phyloP scores from a whole-genome alignment of 345 rosid species.

The Populus alba region DNA sequence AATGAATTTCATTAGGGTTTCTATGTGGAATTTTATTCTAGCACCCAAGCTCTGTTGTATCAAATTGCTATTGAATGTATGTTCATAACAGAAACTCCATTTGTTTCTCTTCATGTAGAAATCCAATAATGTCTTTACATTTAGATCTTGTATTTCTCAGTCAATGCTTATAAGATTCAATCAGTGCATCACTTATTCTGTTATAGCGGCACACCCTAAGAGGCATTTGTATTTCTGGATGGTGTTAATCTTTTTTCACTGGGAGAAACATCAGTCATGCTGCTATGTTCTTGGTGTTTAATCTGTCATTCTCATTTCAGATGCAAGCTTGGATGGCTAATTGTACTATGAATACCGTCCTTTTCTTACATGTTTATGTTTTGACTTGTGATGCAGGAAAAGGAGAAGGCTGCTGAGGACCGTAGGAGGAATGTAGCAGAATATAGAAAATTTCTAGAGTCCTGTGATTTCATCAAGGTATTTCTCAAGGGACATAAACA shows the following conservation, averaged over 20 bases:
- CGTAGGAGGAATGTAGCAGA: conserved; percentile 60
- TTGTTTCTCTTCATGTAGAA: no score
- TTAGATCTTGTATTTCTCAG: no score
- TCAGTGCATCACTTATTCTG: no score
- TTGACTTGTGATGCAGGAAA: conserved; percentile 53
- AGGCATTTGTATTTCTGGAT: no score
- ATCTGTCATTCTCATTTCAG: not conserved
- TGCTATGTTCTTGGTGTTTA: not conserved
- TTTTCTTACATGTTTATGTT: not conserved
- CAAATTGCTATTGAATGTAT: no score
- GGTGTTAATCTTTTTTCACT: not conserved
- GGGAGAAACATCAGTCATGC: not conserved
- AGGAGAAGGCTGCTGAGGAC: conserved; percentile 80
- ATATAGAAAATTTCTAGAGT: conserved; percentile 67
- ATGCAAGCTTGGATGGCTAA: not conserved
- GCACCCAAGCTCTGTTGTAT: no score
- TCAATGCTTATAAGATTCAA: no score
- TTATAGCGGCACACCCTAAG: no score
- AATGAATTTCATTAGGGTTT: no score
- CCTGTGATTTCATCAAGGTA: conserved; percentile 97
- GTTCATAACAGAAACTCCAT: no score
- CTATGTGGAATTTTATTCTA: no score
- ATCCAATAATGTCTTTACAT: no score
- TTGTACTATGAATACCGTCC: not conserved
- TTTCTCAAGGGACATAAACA: not conserved